phyloP scores from a whole-genome alignment of 352 stramenopile genomes.

The Pythium plurisporium region DNA sequence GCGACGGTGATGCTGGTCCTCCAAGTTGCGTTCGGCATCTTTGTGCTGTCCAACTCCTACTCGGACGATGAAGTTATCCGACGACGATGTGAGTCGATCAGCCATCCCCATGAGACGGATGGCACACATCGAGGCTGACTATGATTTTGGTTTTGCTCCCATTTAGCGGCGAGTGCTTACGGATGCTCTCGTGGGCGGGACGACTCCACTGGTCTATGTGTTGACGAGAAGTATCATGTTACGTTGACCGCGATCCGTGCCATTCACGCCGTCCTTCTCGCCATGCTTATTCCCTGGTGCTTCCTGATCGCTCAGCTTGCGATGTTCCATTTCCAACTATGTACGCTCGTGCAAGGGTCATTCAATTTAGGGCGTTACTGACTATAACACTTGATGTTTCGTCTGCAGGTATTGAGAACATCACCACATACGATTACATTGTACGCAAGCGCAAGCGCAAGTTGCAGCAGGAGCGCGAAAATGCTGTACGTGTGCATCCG shows the following conservation, averaged over 20 bases:
- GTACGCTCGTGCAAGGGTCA: constrained; percentile 31
- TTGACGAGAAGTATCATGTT: constrained; percentile 46
- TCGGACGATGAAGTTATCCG: constrained; percentile 38
- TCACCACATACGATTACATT: constrained; percentile 88
- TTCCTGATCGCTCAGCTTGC: constrained; percentile 77
- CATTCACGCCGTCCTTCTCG: constrained; percentile 61
- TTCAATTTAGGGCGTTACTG: constrained; percentile 1
- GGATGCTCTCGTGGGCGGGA: constrained; percentile 44
- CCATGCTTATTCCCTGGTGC: constrained; percentile 64
- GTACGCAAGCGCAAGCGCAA: constrained; percentile 77
- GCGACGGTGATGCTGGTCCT: constrained; percentile 59
- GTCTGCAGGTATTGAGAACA: constrained; percentile 59
- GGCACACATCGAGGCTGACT: not conserved
- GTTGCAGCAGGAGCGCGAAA: constrained; percentile 53
- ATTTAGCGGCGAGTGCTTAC: constrained; percentile 57
- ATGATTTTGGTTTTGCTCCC: not conserved
- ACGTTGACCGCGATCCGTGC: constrained; percentile 54
- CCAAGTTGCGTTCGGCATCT: constrained; percentile 64
- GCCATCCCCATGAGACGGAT: too few relatives aligned
- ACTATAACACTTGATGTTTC: constrained; percentile 1
- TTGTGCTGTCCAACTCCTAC: constrained; percentile 54
- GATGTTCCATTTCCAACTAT: constrained; percentile 82
- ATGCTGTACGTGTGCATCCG: constrained; percentile 69
- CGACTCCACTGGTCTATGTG: constrained; percentile 39
- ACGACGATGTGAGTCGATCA: constrained; percentile 32